Conservation (phyloP, 352 stramenopile genomes). For the Phytophthora aleatoria region DNA sequence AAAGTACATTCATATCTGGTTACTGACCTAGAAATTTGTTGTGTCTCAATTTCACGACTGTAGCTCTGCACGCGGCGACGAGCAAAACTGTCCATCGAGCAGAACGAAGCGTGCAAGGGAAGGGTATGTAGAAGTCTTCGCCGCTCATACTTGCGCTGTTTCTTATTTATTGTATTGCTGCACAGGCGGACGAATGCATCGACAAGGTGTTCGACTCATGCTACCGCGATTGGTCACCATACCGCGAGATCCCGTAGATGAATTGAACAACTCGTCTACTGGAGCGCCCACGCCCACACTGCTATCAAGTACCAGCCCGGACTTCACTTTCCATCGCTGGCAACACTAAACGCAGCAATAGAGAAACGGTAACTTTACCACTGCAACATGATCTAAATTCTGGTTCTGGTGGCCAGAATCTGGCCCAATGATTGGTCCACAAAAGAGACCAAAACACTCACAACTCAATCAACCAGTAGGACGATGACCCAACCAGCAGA, state of each 20-base stretch:
- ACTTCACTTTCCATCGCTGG: conserved; percentile 4
- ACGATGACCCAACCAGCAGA: conserved; percentile 12
- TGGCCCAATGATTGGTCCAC: conserved; percentile 22
- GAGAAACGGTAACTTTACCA: conserved; percentile 6
- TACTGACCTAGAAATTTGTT: conserved; percentile 7
- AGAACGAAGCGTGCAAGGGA: conserved; percentile 78
- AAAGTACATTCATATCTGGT: neutral
- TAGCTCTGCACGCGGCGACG: conserved; percentile 89
- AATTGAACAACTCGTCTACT: neutral
- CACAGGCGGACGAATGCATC: conserved; percentile 82
- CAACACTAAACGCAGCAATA: conserved; percentile 12
- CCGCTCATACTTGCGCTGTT: neutral
- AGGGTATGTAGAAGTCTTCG: conserved; percentile 41
- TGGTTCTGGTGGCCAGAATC: conserved; percentile 3
- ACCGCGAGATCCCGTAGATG: conserved; percentile 77
- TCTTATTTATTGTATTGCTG: conserved; percentile 2
- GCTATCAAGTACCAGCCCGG: conserved; percentile 2
- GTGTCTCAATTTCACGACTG: neutral
- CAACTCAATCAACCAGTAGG: conserved; percentile 12
- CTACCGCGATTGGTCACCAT: conserved; percentile 86
- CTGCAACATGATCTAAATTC: neutral
- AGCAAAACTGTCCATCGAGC: conserved; percentile 84
- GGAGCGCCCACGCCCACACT: neutral
- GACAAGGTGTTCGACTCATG: conserved; percentile 86
- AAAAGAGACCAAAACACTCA: conserved; percentile 15